Evolutionary conservation across 306 rosid genomes (phyloP).

Genomic region (Dryas octopetala): DNA sequence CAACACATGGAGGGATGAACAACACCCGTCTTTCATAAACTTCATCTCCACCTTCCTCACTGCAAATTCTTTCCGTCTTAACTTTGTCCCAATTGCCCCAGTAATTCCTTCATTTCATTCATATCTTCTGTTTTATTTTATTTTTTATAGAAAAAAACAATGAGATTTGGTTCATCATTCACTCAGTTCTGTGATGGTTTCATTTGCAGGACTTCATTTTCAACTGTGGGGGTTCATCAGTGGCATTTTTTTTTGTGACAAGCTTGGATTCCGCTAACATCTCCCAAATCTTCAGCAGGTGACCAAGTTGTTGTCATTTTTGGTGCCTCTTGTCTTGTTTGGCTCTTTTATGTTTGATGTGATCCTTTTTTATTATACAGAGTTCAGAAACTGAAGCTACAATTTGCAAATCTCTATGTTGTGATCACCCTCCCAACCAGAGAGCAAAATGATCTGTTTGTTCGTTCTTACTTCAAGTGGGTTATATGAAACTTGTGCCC

Average conservation of each 20-base stretch:
- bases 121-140: background rate
- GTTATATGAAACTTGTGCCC: slow-evolving; percentile 30
- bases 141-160: background rate
- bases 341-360: slow-evolving; percentile 7
- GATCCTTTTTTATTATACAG: slow-evolving; percentile 35
- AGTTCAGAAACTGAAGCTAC: slow-evolving; percentile 62
- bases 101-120: slow-evolving; percentile 30
- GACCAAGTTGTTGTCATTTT: slow-evolving; percentile 12
- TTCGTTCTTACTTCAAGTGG: slow-evolving; percentile 73
- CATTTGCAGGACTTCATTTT: slow-evolving; percentile 76
- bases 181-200: slow-evolving; percentile 12
- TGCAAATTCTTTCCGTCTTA: slow-evolving; percentile 70
- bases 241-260: slow-evolving; percentile 78
- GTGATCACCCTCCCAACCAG: slow-evolving; percentile 53
- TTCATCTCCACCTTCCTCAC: slow-evolving; percentile 73
- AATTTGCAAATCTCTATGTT: slow-evolving; percentile 72
- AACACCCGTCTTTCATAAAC: slow-evolving; percentile 62
- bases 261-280: slow-evolving; percentile 51
- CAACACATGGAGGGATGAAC: slow-evolving; percentile 71
- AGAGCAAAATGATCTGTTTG: slow-evolving; percentile 66
- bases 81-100: slow-evolving; percentile 64
- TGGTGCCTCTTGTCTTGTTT: slow-evolving; percentile 13
- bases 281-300: slow-evolving; percentile 63
- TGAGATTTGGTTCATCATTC: background rate
- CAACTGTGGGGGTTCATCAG: slow-evolving; percentile 87